Evolutionary conservation across 2,329 filamentous ascomycete genomes (phyloP).

Genomic region (Ascochyta clinopodiicola): DNA sequence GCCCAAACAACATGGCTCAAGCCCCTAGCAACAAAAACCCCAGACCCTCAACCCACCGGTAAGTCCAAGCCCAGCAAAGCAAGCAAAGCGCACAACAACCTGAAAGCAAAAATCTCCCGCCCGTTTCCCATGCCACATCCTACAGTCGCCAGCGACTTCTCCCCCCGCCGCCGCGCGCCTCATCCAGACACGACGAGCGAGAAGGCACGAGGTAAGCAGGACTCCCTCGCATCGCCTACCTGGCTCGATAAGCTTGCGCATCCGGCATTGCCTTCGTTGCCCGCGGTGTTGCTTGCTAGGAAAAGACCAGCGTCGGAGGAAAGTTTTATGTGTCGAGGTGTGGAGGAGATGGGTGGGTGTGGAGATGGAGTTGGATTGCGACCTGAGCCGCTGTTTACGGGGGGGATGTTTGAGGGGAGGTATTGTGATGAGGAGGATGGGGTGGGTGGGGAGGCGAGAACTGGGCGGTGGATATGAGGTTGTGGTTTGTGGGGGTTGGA

Average conservation of each 20-base stretch:
- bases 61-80: slow-evolving; percentile 6
- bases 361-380: neutral
- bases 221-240: neutral
- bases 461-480: slow-evolving; percentile 1
- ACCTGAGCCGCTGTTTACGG: slow-evolving; percentile 20
- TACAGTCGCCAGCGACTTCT: neutral
- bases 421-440: neutral
- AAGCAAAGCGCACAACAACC: neutral
- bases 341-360: neutral
- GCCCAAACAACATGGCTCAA: neutral
- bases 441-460: neutral
- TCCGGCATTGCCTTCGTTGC: slow-evolving; percentile 7
- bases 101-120: slow-evolving; percentile 35
- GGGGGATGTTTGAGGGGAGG: neutral
- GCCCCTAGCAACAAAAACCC: neutral
- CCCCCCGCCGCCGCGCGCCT: neutral
- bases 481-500: neutral
- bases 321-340: slow-evolving; percentile 33
- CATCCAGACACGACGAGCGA: neutral
- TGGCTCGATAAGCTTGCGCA: slow-evolving; percentile 19
- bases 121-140: slow-evolving; percentile 20
- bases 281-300: slow-evolving; percentile 1
- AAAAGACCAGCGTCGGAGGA: slow-evolving; percentile 23
- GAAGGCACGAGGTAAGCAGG: slow-evolving; percentile 4
- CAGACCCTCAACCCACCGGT: neutral